These are phyloP conservation scores for Mycena latifolia DNA, from an alignment of 768 basidiomycete species.

Conservation along the genomic window DNA sequence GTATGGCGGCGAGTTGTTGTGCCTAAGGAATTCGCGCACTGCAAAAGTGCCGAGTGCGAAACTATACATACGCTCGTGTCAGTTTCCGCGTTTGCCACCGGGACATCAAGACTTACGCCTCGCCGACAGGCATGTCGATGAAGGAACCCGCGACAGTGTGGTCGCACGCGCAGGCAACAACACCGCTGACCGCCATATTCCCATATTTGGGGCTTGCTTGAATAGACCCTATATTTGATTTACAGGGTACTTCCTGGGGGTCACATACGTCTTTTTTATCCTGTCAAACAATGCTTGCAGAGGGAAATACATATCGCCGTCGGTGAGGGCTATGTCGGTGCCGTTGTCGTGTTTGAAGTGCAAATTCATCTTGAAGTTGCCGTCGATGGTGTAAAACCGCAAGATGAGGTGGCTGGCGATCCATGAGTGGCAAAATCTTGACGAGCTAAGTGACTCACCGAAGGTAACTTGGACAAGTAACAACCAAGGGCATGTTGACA, in stretches of 20 bases:
- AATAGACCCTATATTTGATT: slow-evolving; percentile 15
- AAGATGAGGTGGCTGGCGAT: slow-evolving; percentile 9
- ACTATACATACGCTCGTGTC: neutral
- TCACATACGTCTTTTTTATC: slow-evolving; percentile 1
- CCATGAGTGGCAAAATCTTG: neutral
- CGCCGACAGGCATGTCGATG: slow-evolving; percentile 22
- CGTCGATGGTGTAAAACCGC: slow-evolving; percentile 5
- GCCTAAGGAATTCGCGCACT: slow-evolving; percentile 16
- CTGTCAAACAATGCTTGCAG: slow-evolving; percentile 4
- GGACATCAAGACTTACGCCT: slow-evolving; percentile 13
- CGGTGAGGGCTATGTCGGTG: slow-evolving; percentile 14
- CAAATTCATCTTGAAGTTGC: slow-evolving; percentile 23
- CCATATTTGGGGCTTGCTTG: slow-evolving; percentile 19
- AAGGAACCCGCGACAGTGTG: too few species aligned
- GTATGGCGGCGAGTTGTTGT: slow-evolving; percentile 18
- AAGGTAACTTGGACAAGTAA: slow-evolving; percentile 13
- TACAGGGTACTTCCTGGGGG: slow-evolving; percentile 17
- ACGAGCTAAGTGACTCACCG: slow-evolving; percentile 7
- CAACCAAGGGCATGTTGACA: too few species aligned
- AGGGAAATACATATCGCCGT: slow-evolving; percentile 29
- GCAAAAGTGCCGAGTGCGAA: slow-evolving; percentile 23
- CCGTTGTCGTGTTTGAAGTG: slow-evolving; percentile 31
- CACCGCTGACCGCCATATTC: slow-evolving; percentile 17
- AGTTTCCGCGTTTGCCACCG: too few species aligned
- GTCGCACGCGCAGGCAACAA: slow-evolving; percentile 24